Percentiles rank a stretch among this genome's conserved stretches.
Conservation (phyloP, 148 eudicot genomes). For the Cornus suecica region DNA sequence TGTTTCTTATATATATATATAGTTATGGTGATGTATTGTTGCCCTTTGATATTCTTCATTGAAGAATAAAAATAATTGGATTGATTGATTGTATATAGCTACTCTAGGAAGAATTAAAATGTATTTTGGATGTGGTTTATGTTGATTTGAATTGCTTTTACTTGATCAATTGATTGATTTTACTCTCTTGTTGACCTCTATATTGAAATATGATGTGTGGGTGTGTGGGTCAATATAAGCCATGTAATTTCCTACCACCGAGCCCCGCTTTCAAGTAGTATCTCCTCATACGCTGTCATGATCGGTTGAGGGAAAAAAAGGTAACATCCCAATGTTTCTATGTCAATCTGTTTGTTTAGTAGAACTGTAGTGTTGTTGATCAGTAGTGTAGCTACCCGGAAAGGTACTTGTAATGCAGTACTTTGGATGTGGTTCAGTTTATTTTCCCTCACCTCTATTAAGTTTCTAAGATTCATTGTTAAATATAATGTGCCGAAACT, state of each 20-base stretch:
- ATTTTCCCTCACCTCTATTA: not conserved
- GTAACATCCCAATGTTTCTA: not conserved
- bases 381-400: not conserved
- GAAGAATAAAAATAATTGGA: not conserved
- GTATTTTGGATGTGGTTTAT: not conserved
- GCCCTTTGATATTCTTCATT: not conserved
- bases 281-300: not conserved
- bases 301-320: not conserved
- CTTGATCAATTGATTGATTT: not conserved
- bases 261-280: no score
- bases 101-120: not conserved
- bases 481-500: not conserved
- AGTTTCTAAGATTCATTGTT: not conserved
- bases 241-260: no score
- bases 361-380: not conserved
- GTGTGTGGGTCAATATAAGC: no score
- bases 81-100: not conserved
- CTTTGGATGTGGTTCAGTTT: not conserved
- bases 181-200: not conserved
- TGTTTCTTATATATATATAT: not conserved
- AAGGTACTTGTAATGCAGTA: not conserved
- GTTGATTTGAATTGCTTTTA: not conserved
- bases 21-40: not conserved
- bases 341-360: not conserved
- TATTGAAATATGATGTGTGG: no score